Evolutionary conservation across 208 protist genomes (phyloP), one percentile per base, ranked within the genome.

Genomic region (Wallacemonas sp.): DNA sequence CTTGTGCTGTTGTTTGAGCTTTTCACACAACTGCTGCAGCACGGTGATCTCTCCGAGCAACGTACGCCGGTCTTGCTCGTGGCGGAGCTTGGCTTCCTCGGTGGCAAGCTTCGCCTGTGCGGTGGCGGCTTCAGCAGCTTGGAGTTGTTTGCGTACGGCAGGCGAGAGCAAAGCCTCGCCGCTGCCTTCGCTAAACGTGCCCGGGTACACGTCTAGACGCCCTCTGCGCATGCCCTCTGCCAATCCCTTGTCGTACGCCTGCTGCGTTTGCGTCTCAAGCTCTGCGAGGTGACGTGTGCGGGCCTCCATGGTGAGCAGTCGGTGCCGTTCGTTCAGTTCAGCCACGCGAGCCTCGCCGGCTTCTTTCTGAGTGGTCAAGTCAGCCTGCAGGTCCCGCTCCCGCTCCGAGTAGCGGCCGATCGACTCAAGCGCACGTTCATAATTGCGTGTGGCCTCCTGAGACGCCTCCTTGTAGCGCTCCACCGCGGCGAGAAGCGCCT

Each of bases 401-500:
- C 75, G 62, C 49, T 94, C 84, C 34, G 80, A 72, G n/a, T 77
- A 79, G n/a, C 72, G 70, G 26, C 81, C 72, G 38, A 94, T 85
- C 39, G 73, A 72, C 56, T 90, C 80, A 26, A 94, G 77, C 30
- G 88, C 84, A 5, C 73, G 75, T 30, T 91, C 84, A 66, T 94
- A 94, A 58, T 83, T 88, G 0, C 15, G 45, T 45, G 66, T 83
- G 34, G 78, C 76, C 64, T 94, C 88, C 66, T 87, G 84, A 21
- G 79, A 79, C 15, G 60, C 39, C 11, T 31, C 11, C 28, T 89
- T 81, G 42, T 85, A 72, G 22, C 65, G 63, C 73, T 94, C 88
- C 24, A 94, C 47, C 19, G 59, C 67, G 15, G 84, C 88, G 49
- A 91, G 72, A 38, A 94, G 79, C 27, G 64, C 69, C 46, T 88